phyloP scores from a whole-genome alignment of 139 green algal genomes.

The Chlorella sp. region DNA sequence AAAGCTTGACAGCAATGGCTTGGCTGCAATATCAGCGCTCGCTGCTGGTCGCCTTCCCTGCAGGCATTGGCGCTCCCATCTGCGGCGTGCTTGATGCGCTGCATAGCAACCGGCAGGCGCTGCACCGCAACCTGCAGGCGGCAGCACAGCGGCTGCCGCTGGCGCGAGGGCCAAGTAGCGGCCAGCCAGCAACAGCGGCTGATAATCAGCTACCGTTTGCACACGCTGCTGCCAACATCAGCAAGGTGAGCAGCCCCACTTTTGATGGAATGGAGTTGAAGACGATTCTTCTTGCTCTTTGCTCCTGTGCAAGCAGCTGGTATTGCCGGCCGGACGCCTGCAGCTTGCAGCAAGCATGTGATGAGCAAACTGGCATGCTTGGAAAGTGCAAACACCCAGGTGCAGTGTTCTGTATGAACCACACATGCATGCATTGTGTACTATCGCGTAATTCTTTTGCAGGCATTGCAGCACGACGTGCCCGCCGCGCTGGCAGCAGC shows the following conservation, averaged over 20 bases:
- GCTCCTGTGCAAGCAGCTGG: neutral
- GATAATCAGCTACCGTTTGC: neutral
- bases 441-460: neutral
- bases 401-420: neutral
- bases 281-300: neutral
- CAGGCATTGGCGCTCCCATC: neutral
- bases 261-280: neutral
- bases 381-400: no score
- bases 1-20: no score
- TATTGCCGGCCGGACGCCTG: no score
- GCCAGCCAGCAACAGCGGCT: neutral
- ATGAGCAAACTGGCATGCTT: no score
- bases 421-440: neutral
- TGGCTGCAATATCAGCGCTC: no score
- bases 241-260: neutral
- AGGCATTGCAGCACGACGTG: neutral
- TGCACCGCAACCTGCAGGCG: constrained; percentile 5
- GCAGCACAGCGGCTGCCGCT: constrained; percentile 13
- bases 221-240: neutral
- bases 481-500: neutral
- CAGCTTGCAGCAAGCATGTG: no score
- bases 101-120: constrained; percentile 10
- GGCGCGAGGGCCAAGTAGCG: neutral
- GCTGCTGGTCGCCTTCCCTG: neutral
- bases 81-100: neutral